These are phyloP conservation scores for Fusarium globosum DNA, from an alignment of 2,329 filamentous ascomycete species.

Conservation along the genomic window DNA sequence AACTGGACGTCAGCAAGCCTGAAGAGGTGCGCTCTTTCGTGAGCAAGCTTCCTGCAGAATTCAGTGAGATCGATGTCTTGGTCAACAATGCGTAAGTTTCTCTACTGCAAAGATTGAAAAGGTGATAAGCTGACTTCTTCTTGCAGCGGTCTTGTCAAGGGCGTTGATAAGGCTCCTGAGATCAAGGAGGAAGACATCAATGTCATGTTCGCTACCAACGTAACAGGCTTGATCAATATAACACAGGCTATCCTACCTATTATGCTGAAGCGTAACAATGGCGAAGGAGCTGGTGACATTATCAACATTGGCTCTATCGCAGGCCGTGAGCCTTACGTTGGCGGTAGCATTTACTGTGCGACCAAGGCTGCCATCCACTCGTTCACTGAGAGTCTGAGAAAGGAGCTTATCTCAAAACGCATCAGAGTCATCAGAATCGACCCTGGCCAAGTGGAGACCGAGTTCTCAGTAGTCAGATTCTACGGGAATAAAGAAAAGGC, in stretches of 20 bases:
- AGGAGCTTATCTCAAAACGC: constrained; percentile 81
- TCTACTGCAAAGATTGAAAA: rapidly evolving
- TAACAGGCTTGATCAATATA: constrained; percentile 95
- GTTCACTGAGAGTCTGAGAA: constrained; percentile 84
- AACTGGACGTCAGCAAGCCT: constrained; percentile 86
- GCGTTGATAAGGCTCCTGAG: constrained; percentile 84
- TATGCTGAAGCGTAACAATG: constrained; percentile 79
- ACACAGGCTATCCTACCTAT: constrained; percentile 88
- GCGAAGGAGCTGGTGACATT: constrained; percentile 82
- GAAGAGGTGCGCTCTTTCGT: constrained; percentile 81
- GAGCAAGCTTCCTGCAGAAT: constrained; percentile 78
- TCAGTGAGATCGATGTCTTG: constrained; percentile 83
- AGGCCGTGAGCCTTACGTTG: constrained; percentile 85
- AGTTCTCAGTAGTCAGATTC: constrained; percentile 90
- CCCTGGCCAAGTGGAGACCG: constrained; percentile 93
- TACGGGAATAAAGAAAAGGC: constrained; percentile 89
- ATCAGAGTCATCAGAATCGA: constrained; percentile 89
- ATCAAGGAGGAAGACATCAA: constrained; percentile 87
- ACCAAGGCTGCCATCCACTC: constrained; percentile 87
- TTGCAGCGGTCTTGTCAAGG: constrained; percentile 83
- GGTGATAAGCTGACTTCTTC: neutral
- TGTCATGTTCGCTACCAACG: constrained; percentile 91
- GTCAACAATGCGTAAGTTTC: constrained; percentile 91
- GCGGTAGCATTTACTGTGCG: constrained; percentile 91
- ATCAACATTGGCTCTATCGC: constrained; percentile 95